Conservation (phyloP, 2,329 filamentous ascomycete species). For the Apiospora aurea region DNA sequence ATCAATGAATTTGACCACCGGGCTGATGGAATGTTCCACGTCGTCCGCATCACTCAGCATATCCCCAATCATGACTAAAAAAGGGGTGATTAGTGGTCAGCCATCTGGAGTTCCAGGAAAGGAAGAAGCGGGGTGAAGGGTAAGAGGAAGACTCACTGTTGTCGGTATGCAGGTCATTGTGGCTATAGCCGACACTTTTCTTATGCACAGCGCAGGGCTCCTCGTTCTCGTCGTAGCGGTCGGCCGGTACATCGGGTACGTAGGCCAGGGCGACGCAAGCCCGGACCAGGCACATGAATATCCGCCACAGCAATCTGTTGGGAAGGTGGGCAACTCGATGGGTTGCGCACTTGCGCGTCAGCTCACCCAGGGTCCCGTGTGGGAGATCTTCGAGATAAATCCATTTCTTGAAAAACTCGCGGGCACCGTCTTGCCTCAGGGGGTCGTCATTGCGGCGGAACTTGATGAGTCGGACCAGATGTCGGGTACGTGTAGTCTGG, state of each 20-base stretch:
- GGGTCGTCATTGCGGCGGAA: neutral
- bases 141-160: neutral
- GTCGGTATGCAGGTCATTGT: neutral
- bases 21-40: neutral
- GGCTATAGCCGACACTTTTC: neutral
- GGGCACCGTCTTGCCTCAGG: neutral
- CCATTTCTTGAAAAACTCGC: neutral
- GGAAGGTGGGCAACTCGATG: neutral
- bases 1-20: neutral
- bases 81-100: neutral
- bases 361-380: neutral
- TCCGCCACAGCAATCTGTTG: neutral
- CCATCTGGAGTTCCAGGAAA: neutral
- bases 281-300: neutral
- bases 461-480: neutral
- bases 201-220: neutral
- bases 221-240: neutral
- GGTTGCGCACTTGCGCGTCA: neutral
- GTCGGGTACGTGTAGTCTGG: neutral
- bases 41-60: neutral
- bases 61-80: neutral
- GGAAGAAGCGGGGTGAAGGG: neutral
- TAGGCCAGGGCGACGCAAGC: conserved; percentile 3
- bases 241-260: neutral
- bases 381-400: neutral